Evolutionary conservation across 306 rosid species (phyloP).

Genomic region (Vachellia collinsii): DNA sequence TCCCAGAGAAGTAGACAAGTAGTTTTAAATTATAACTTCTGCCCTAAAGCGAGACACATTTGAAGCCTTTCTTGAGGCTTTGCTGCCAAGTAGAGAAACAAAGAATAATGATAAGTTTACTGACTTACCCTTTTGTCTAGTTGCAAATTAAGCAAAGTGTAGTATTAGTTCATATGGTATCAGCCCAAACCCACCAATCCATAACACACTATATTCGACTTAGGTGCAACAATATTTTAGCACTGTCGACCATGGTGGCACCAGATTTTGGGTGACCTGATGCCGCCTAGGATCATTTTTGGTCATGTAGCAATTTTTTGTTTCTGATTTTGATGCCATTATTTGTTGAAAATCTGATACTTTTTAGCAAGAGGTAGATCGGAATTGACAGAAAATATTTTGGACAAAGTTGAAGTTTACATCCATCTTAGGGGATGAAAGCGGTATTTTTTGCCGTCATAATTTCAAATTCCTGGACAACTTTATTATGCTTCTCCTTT

Average conservation of each 20-base stretch:
- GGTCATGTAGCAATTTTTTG: not conserved
- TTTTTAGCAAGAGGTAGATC: not conserved
- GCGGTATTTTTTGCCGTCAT: not conserved
- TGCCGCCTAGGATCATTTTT: not conserved
- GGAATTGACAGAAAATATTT: not conserved
- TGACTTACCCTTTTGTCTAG: not conserved
- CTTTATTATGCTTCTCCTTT: not conserved
- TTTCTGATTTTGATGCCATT: not conserved
- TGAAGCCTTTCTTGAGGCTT: not conserved
- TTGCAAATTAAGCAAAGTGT: not conserved
- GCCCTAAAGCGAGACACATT: not conserved
- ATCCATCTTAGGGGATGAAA: not conserved
- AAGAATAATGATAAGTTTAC: not conserved
- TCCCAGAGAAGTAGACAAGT: not conserved
- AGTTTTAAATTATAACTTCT: not conserved
- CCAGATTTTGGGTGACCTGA: not conserved
- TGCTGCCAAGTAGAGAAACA: not conserved
- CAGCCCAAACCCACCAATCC: not conserved
- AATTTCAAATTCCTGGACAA: not conserved
- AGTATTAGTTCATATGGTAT: not conserved
- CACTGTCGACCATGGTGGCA: not conserved
- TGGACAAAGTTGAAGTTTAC: not conserved
- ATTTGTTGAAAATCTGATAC: not conserved
- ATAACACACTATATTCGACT: not conserved
- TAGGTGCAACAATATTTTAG: not conserved